Evolutionary conservation across 73 alveolate genomes (phyloP).

Genomic region (Tetrahymena thermophila): DNA sequence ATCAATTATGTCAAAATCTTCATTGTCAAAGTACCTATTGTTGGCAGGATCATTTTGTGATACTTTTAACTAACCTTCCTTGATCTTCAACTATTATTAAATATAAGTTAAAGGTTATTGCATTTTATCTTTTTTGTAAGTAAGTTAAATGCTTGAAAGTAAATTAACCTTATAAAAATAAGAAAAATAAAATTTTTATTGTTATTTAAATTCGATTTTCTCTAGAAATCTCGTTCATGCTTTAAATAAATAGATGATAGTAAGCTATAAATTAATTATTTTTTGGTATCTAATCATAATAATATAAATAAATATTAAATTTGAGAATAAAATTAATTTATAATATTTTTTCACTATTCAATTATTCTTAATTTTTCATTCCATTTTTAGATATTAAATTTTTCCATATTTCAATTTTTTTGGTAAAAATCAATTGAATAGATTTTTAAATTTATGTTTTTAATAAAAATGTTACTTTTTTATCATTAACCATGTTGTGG

Average conservation of each 20-base stretch:
- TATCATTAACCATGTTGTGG: constrained; percentile 14
- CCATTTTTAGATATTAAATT: too few relatives aligned
- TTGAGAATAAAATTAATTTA: too few relatives aligned
- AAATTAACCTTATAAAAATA: neutral
- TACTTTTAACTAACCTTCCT: neutral
- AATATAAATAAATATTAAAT: too few relatives aligned
- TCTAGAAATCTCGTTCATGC: too few relatives aligned
- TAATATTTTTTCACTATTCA: too few relatives aligned
- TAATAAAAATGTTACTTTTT: neutral
- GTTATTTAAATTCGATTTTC: neutral
- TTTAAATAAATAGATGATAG: too few relatives aligned
- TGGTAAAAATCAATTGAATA: neutral
- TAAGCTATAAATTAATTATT: too few relatives aligned
- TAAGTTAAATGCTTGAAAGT: neutral
- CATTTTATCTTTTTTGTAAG: neutral
- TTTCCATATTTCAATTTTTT: neutral
- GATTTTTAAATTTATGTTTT: neutral
- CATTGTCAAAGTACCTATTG: neutral
- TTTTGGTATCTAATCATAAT: too few relatives aligned
- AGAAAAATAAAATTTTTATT: neutral
- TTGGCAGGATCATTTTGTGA: neutral
- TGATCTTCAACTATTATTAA: neutral
- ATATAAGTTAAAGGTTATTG: too few relatives aligned
- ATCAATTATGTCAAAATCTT: neutral
- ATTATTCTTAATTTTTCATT: too few relatives aligned